These are phyloP conservation scores for Rhizopus delemar DNA, from an alignment of 371 early-diverging fungal genomes.

Conservation along the genomic window DNA sequence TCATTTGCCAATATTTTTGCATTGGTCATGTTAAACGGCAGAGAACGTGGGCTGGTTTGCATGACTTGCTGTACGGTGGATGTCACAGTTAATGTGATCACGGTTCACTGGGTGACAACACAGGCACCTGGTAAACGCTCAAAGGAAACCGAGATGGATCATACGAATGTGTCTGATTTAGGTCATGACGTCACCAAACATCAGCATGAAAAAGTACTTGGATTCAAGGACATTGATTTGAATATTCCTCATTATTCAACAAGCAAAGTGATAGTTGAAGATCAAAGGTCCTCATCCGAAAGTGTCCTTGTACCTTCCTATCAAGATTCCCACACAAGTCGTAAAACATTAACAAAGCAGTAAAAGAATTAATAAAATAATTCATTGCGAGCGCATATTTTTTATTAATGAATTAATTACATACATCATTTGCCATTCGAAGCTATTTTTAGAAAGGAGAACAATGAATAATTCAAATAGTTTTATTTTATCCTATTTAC, in stretches of 20 bases:
- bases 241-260: not conserved
- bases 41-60: conserved; percentile 56
- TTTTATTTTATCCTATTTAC: no score
- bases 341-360: conserved; percentile 18
- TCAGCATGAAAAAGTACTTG: conserved; percentile 2
- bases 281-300: conserved; percentile 13
- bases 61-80: conserved; percentile 57
- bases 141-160: conserved; percentile 16
- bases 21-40: conserved; percentile 42
- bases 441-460: no score
- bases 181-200: conserved; percentile 4
- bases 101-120: conserved; percentile 55
- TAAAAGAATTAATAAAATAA: not conserved
- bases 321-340: conserved; percentile 25
- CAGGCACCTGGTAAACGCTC: conserved; percentile 21
- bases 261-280: conserved; percentile 8
- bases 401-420: no score
- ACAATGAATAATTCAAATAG: no score
- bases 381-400: no score
- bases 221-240: conserved; percentile 6
- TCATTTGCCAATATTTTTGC: conserved; percentile 54
- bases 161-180: conserved; percentile 6
- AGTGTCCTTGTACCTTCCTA: conserved; percentile 13
- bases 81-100: conserved; percentile 58
- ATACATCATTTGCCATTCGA: no score